Conservation (phyloP, 768 basidiomycete species). For the Baorangia bicolor region DNA sequence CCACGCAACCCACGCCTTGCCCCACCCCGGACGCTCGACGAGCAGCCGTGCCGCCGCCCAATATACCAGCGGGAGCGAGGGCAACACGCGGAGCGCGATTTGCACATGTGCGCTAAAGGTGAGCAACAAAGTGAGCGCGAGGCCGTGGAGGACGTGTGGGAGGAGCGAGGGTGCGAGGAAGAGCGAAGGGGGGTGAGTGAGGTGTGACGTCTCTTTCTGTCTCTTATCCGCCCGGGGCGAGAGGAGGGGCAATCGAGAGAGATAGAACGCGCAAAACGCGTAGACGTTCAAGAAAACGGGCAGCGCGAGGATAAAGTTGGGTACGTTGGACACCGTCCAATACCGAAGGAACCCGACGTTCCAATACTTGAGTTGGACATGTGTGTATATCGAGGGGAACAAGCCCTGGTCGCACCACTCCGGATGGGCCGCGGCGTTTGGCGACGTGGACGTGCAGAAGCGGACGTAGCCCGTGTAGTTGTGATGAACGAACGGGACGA, state of each 20-base stretch:
- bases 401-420: constrained; percentile 60
- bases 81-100: constrained; percentile 75
- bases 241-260: constrained; percentile 6
- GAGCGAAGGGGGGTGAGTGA: constrained; percentile 17
- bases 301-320: constrained; percentile 80
- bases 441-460: constrained; percentile 54
- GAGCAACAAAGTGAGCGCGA: constrained; percentile 58
- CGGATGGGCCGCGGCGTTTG: constrained; percentile 15
- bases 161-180: constrained; percentile 46
- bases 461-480: constrained; percentile 62
- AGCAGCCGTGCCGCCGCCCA: constrained; percentile 82
- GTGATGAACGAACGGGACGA: constrained; percentile 69
- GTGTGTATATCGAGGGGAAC: constrained; percentile 73
- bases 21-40: constrained; percentile 46
- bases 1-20: constrained; percentile 74
- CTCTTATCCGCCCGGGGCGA: neutral
- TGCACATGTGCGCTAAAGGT: constrained; percentile 84
- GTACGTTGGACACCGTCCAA: constrained; percentile 80
- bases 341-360: constrained; percentile 80
- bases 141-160: constrained; percentile 76
- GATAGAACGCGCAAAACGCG: constrained; percentile 27
- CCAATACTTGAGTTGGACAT: constrained; percentile 88
- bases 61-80: constrained; percentile 75
- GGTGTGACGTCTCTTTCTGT: neutral
- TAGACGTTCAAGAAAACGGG: constrained; percentile 63